A percentile compares a stretch with the other conserved stretches of the same genome.
phyloP scores from a whole-genome alignment of 805 yeast species.

The Candida broadrunensis region DNA sequence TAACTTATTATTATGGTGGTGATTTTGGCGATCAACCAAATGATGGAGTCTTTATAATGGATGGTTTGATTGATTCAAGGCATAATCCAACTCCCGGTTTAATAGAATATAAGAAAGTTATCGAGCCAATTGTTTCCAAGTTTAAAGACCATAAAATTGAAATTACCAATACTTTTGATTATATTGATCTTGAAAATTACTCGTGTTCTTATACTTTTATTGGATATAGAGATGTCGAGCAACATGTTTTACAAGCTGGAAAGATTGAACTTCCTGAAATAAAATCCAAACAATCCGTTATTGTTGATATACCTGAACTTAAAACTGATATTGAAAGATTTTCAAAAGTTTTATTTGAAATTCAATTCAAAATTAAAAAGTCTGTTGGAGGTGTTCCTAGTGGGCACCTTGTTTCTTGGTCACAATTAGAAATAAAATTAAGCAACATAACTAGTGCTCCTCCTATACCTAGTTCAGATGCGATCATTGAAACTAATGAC shows the following conservation, averaged over 20 bases:
- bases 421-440: conserved; percentile 10
- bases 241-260: conserved; percentile 5
- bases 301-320: conserved; percentile 4
- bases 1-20: conserved; percentile 28
- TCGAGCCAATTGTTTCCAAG: conserved; percentile 23
- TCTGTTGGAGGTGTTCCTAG: conserved; percentile 4
- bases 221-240: conserved; percentile 6
- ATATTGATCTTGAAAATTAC: conserved; percentile 11
- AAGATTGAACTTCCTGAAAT: conserved; percentile 4
- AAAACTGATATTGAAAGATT: conserved; percentile 1
- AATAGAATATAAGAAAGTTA: conserved; percentile 26
- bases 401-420: conserved; percentile 23
- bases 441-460: not conserved
- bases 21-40: conserved; percentile 33
- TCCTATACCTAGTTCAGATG: not conserved
- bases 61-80: conserved; percentile 26
- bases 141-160: conserved; percentile 7
- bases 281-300: conserved; percentile 2
- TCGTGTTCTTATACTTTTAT: conserved; percentile 3
- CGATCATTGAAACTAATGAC: not conserved
- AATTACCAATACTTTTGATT: conserved; percentile 17
- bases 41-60: conserved; percentile 36
- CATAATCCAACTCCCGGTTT: conserved; percentile 34
- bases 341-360: conserved; percentile 3
- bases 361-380: conserved; percentile 8